A percentile compares a stretch with the other conserved stretches of the same genome.
These are phyloP conservation scores for Exophiala calicioides DNA, from an alignment of 2,329 filamentous ascomycete genomes.

Conservation along the genomic window DNA sequence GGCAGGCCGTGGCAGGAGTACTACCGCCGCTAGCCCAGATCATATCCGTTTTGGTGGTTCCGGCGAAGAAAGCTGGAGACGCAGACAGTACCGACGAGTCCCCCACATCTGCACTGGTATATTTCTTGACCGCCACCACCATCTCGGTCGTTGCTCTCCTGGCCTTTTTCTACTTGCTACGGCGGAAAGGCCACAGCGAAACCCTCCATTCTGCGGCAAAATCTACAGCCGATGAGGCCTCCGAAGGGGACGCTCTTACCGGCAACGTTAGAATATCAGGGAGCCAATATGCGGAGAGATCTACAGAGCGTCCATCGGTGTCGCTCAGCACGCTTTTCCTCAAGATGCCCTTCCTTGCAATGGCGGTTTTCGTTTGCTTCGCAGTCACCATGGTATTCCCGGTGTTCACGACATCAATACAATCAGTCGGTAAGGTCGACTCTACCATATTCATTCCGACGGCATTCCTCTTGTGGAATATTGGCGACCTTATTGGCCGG, in stretches of 20 bases:
- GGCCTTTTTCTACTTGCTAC: constrained; percentile 73
- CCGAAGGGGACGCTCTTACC: constrained; percentile 25
- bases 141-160: constrained; percentile 71
- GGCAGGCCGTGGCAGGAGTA: constrained; percentile 89
- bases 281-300: constrained; percentile 36
- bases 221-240: constrained; percentile 22
- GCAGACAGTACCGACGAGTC: constrained; percentile 45
- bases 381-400: constrained; percentile 90
- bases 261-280: constrained; percentile 42
- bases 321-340: constrained; percentile 67
- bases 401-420: constrained; percentile 76
- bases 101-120: constrained; percentile 77
- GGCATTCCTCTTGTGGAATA: constrained; percentile 90
- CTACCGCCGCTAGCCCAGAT: constrained; percentile 87
- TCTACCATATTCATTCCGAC: constrained; percentile 80
- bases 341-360: constrained; percentile 77
- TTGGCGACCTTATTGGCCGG: constrained; percentile 79
- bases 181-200: constrained; percentile 45
- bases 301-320: constrained; percentile 47
- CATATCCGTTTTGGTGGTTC: constrained; percentile 71
- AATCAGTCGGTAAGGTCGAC: constrained; percentile 60
- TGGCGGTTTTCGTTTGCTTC: constrained; percentile 80
- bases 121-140: constrained; percentile 83
- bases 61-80: constrained; percentile 45
- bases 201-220: constrained; percentile 19